These are phyloP conservation scores for Amauroascus verrucosus DNA, from an alignment of 2,329 filamentous ascomycete genomes.

Conservation along the genomic window DNA sequence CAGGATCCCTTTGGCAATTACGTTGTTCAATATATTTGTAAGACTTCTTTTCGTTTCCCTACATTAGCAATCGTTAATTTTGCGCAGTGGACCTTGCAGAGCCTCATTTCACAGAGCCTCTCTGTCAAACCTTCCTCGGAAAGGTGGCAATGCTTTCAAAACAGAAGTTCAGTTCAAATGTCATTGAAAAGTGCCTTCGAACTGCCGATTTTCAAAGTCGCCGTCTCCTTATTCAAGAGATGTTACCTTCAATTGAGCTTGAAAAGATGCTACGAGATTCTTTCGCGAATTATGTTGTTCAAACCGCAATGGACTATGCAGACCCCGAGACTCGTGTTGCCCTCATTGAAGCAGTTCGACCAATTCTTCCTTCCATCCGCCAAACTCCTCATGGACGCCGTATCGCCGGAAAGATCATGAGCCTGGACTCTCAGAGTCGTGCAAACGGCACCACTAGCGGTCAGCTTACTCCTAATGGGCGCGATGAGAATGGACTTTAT, in stretches of 20 bases:
- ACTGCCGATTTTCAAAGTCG: slow-evolving; percentile 66
- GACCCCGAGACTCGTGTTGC: slow-evolving; percentile 61
- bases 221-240: slow-evolving; percentile 74
- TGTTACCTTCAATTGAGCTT: slow-evolving; percentile 62
- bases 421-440: slow-evolving; percentile 39
- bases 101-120: slow-evolving; percentile 72
- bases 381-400: slow-evolving; percentile 90
- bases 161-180: slow-evolving; percentile 99
- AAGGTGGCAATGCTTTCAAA: slow-evolving; percentile 65
- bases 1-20: slow-evolving; percentile 98
- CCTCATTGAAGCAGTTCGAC: slow-evolving; percentile 75
- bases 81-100: slow-evolving; percentile 67
- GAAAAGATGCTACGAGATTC: slow-evolving; percentile 83
- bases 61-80: background rate
- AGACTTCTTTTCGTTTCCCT: background rate
- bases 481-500: slow-evolving; percentile 27
- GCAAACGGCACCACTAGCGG: slow-evolving; percentile 30
- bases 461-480: slow-evolving; percentile 29
- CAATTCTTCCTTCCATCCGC: slow-evolving; percentile 72
- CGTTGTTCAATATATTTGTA: slow-evolving; percentile 86
- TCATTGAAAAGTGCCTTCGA: slow-evolving; percentile 91
- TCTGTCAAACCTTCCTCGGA: slow-evolving; percentile 70
- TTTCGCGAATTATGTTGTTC: slow-evolving; percentile 95
- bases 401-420: slow-evolving; percentile 75
- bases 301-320: slow-evolving; percentile 84